phyloP scores from a whole-genome alignment of 768 basidiomycete species.

The Lactifluus piperatus region DNA sequence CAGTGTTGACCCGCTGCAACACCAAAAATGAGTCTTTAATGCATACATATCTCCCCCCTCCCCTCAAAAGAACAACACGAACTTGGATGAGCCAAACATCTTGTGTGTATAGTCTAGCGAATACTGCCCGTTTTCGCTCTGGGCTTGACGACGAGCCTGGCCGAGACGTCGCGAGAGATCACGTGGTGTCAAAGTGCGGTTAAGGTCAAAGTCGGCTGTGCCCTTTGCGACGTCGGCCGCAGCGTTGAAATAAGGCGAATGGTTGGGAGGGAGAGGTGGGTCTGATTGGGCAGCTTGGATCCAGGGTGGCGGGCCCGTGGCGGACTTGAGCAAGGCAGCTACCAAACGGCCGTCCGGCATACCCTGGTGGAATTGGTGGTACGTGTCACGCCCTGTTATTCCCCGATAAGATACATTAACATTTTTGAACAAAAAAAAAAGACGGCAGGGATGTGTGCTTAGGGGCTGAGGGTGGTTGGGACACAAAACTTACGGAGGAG shows the following conservation, averaged over 20 bases:
- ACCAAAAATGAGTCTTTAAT: too few species aligned
- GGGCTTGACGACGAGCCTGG: constrained; percentile 52
- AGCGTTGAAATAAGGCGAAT: constrained; percentile 6
- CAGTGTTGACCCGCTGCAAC: constrained; percentile 50
- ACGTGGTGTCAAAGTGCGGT: constrained; percentile 38
- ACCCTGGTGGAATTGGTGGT: constrained; percentile 43
- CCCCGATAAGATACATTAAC: too few species aligned
- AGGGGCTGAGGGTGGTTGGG: background rate
- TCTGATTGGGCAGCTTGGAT: background rate
- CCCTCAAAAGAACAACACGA: constrained; percentile 25
- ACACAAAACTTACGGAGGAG: constrained; percentile 45
- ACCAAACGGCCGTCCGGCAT: constrained; percentile 40
- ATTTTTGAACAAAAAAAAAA: too few species aligned
- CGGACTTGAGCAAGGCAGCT: constrained; percentile 46
- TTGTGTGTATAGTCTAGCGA: constrained; percentile 43
- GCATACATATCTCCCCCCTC: too few species aligned
- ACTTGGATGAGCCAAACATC: constrained; percentile 63
- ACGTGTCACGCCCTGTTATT: constrained; percentile 49
- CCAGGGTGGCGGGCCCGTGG: constrained; percentile 43
- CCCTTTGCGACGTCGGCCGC: constrained; percentile 3
- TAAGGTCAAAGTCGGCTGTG: constrained; percentile 5
- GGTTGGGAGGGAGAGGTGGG: background rate
- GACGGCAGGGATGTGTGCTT: too few species aligned
- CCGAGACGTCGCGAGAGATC: constrained; percentile 52
- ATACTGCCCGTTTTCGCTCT: constrained; percentile 46